Evolutionary conservation across 2,329 filamentous ascomycete species (phyloP), one percentile per base, ranked within the genome.

Genomic region (Botryotinia globosa): DNA sequence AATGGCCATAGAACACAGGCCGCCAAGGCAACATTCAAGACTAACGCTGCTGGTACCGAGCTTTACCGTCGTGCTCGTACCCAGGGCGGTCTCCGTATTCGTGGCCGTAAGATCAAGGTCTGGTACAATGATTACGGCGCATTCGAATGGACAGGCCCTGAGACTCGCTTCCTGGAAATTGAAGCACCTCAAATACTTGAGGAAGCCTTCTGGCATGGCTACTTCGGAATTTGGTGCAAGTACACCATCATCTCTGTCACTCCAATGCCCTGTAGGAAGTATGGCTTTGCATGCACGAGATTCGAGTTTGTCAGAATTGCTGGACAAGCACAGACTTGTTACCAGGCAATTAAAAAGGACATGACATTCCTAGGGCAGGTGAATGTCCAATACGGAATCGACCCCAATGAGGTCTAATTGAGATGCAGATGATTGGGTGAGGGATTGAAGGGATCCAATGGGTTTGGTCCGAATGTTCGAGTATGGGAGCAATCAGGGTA

Each of bases 91-190:
- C 45, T 72, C 25, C 62, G 63, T 6, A 51, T 72, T 12, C 39
- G 63, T 5, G n/a, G 22, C 20, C 37, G 44, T 12, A 54, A 58
- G 18, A 54, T 72, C 22, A 72, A 59, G 7, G 62, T 72, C 14
- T 72, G 70, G 70, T 72, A 72, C 70, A 72, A 72, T 44, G 62
- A 72, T 1, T 68, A 67, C 25, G 70, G 70, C 3, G 48, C 70
- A 7, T 59, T 59, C 25, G 70, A 67, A 4, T 72, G 70, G 70
- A 34, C 22, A 32, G 70, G 70, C 2, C 45, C 45, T 1, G 62
- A 72, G 20, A 72, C 70, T 8, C 63, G 70, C 20, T 72, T 64
- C n/a, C 25, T 72, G 10, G 62, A 72, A 7, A 72, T 72, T 12
- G 62, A 72, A 20, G 48, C 70, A 0, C 70, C 70, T 18, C 25